Evolutionary conservation across 495 filamentous ascomycete species (phyloP), one percentile per base, ranked within the genome.

Genomic region (Coniosporium apollinis): DNA sequence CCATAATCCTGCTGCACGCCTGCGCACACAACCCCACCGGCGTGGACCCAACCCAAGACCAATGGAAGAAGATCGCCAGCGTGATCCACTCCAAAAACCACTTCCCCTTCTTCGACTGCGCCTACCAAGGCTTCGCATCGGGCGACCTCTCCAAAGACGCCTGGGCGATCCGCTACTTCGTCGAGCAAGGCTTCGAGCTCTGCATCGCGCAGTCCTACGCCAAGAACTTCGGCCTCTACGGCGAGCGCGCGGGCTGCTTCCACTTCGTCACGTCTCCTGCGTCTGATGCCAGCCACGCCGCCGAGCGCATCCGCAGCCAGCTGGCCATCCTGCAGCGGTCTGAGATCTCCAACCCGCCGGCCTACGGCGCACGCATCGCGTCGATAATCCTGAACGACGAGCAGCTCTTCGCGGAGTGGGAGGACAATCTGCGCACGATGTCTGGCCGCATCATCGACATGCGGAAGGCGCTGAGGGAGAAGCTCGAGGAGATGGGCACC

Each of bases 21-120:
- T 99, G 89, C 58, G 89, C 89, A 18, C 89, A 96, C 66, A 99
- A 99, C 59, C 89, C 89, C 16, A 99, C 89, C 10, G 89, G 89
- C 39, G 89, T 99, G 35, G 89, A 99, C 60, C 89, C 83, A 15
- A 89, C 89, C 14, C 67, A 73, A 35, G 84, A 85, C 22, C 89
- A 99, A 61, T 99, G 89, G 89, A 82, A 77, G 51, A 63, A 91
- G 47, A 71, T 99, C 41, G 85, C 85, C 34, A 50, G 65, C 4
- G 49, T 94, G 17, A 74, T 96, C 54, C 66, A 68, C 34, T 51
- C 60, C 19, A 81, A 76, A 57, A 67, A 70, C 26, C 91, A 85
- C 58, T 96, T 99, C 67, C 91, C 89, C 46, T 99, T 96, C 72
- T 96, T 99, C 65, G 89, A 99, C 65, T 79, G 69, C 49, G 89